These are phyloP conservation scores for Xylaria sp. DNA, from an alignment of 2,329 filamentous ascomycete genomes.

Conservation along the genomic window DNA sequence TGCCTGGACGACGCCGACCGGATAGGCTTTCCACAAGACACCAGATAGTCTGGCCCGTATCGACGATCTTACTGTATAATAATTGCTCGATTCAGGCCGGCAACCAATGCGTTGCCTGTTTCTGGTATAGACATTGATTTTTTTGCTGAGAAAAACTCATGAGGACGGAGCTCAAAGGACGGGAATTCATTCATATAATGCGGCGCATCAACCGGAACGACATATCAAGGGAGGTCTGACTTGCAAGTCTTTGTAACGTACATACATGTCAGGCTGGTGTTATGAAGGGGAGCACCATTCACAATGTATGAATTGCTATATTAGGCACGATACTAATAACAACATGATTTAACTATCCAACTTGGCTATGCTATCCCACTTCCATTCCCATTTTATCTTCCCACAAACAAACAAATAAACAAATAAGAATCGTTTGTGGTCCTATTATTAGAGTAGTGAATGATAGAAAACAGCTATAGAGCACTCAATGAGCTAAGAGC, in stretches of 20 bases:
- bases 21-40: slow-evolving; percentile 35
- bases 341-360: slow-evolving; percentile 19
- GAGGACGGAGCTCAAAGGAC: slow-evolving; percentile 31
- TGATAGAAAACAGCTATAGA: background rate
- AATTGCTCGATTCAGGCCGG: slow-evolving; percentile 40
- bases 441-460: background rate
- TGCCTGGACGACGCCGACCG: slow-evolving; percentile 29
- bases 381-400: background rate
- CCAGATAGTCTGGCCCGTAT: slow-evolving; percentile 31
- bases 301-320: slow-evolving; percentile 33
- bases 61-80: slow-evolving; percentile 47
- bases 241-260: slow-evolving; percentile 16
- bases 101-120: slow-evolving; percentile 36
- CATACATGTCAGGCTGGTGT: slow-evolving; percentile 26
- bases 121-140: slow-evolving; percentile 48
- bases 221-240: slow-evolving; percentile 29
- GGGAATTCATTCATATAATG: slow-evolving; percentile 36
- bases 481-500: too few relatives aligned
- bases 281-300: slow-evolving; percentile 26
- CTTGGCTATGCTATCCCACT: background rate
- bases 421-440: too few relatives aligned
- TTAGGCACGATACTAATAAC: slow-evolving; percentile 32
- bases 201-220: slow-evolving; percentile 38
- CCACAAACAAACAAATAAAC: background rate
- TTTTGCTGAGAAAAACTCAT: slow-evolving; percentile 35